Percentiles rank a stretch among this genome's conserved stretches.
These are phyloP conservation scores for Dianthus caryophyllus DNA, from an alignment of 148 eudicot genomes.

Conservation along the genomic window DNA sequence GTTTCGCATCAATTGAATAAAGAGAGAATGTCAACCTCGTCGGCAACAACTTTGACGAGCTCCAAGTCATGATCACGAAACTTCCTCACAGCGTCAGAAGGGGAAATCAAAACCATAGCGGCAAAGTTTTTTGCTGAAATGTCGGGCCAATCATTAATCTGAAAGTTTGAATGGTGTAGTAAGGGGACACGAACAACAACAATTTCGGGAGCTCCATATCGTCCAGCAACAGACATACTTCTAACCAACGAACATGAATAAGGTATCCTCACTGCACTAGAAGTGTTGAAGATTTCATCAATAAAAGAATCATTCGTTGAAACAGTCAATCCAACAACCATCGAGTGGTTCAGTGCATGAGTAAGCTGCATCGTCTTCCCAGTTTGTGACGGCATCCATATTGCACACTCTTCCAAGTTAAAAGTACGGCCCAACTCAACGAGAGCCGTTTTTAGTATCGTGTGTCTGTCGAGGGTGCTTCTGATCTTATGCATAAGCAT, in stretches of 20 bases:
- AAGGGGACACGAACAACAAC: slow-evolving; percentile 88
- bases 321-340: slow-evolving; percentile 65
- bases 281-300: slow-evolving; percentile 53
- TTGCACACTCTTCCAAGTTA: slow-evolving; percentile 70
- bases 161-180: slow-evolving; percentile 67
- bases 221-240: slow-evolving; percentile 41
- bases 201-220: slow-evolving; percentile 56
- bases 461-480: slow-evolving; percentile 84
- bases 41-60: slow-evolving; percentile 90
- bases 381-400: slow-evolving; percentile 86
- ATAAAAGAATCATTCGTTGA: slow-evolving; percentile 53
- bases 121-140: slow-evolving; percentile 63
- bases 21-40: slow-evolving; percentile 51
- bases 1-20: slow-evolving; percentile 2
- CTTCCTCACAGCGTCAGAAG: slow-evolving; percentile 59
- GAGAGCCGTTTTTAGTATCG: slow-evolving; percentile 71
- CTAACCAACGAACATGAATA: slow-evolving; percentile 57
- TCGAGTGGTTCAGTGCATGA: slow-evolving; percentile 51
- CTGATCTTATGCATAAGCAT: slow-evolving; percentile 94
- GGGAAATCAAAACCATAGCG: slow-evolving; percentile 79
- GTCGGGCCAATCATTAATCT: slow-evolving; percentile 72
- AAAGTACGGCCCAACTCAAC: slow-evolving; percentile 81
- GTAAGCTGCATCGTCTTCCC: slow-evolving; percentile 65
- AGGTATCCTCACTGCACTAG: slow-evolving; percentile 57
- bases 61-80: slow-evolving; percentile 84